Percentiles rank a stretch among this genome's conserved stretches.
Evolutionary conservation across 2,329 filamentous ascomycete genomes (phyloP).

Genomic region (Mycogone perniciosa): DNA sequence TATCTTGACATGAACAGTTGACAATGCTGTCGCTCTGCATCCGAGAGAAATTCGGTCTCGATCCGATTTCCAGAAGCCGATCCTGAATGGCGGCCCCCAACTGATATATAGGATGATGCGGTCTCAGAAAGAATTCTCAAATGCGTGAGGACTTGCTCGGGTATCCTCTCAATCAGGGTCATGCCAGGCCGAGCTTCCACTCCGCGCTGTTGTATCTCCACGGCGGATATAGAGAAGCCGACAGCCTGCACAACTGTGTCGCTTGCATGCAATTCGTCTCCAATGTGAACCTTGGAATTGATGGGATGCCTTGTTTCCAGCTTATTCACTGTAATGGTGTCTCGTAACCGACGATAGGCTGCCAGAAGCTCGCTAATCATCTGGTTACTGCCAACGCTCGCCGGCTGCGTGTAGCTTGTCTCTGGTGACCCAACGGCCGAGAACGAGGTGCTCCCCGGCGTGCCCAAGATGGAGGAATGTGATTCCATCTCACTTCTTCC

Average conservation of each 20-base stretch:
- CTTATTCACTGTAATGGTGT: constrained; percentile 51
- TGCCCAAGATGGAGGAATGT: constrained; percentile 28
- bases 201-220: constrained; percentile 89
- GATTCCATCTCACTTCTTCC: constrained; percentile 28
- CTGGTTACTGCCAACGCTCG: constrained; percentile 14
- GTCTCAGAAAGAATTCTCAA: constrained; percentile 86
- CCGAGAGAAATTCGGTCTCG: constrained; percentile 58
- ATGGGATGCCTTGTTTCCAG: constrained; percentile 37
- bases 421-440: constrained; percentile 27
- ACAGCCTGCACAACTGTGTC: constrained; percentile 61
- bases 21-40: constrained; percentile 65
- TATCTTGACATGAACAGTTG: constrained; percentile 65
- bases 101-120: constrained; percentile 72
- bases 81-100: constrained; percentile 59
- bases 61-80: constrained; percentile 51
- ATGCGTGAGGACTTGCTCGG: constrained; percentile 78
- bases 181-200: constrained; percentile 65
- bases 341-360: constrained; percentile 54
- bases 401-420: constrained; percentile 14
- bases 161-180: constrained; percentile 76
- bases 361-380: constrained; percentile 48
- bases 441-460: constrained; percentile 38
- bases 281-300: constrained; percentile 22
- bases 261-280: constrained; percentile 44
- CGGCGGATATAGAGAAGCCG: constrained; percentile 78